Evolutionary conservation across 495 filamentous ascomycete genomes (phyloP).

Genomic region (Podospora didyma): DNA sequence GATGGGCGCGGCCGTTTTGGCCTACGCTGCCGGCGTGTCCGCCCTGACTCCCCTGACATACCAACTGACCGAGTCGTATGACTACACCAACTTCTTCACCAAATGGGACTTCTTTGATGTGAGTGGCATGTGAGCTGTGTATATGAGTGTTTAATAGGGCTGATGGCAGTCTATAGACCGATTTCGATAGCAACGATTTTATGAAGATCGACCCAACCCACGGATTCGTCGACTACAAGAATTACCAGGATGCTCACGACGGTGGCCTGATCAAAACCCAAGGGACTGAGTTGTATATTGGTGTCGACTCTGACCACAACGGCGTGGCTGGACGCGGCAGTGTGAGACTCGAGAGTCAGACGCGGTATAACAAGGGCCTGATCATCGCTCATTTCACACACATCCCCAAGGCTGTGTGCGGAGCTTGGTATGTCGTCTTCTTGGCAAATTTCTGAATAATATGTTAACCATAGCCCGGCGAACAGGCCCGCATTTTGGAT

Average conservation of each 20-base stretch:
- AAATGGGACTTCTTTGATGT: slow-evolving; percentile 46
- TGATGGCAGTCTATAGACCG: slow-evolving; percentile 1
- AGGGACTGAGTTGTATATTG: slow-evolving; percentile 45
- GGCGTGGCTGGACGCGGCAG: slow-evolving; percentile 53
- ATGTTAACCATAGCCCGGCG: too few species aligned
- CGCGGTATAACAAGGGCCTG: slow-evolving; percentile 61
- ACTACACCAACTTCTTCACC: slow-evolving; percentile 48
- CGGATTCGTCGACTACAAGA: slow-evolving; percentile 63
- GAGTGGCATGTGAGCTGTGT: not conserved
- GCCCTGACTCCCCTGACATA: slow-evolving; percentile 26
- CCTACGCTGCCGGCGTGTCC: slow-evolving; percentile 24
- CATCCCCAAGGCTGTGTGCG: slow-evolving; percentile 64
- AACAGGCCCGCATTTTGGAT: slow-evolving; percentile 62
- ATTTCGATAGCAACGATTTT: slow-evolving; percentile 7
- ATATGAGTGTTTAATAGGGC: too few species aligned
- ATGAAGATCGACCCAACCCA: slow-evolving; percentile 55
- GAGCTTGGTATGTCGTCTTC: slow-evolving; percentile 33
- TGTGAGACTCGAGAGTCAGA: slow-evolving; percentile 64
- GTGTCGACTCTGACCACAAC: slow-evolving; percentile 36
- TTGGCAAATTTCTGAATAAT: too few species aligned
- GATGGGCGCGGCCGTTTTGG: slow-evolving; percentile 37
- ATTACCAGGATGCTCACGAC: slow-evolving; percentile 44
- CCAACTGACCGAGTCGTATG: slow-evolving; percentile 42
- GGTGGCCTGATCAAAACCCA: slow-evolving; percentile 51
- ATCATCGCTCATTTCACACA: slow-evolving; percentile 68